Conservation (phyloP, 768 basidiomycete genomes). For the Leccinum disarticulatum region DNA sequence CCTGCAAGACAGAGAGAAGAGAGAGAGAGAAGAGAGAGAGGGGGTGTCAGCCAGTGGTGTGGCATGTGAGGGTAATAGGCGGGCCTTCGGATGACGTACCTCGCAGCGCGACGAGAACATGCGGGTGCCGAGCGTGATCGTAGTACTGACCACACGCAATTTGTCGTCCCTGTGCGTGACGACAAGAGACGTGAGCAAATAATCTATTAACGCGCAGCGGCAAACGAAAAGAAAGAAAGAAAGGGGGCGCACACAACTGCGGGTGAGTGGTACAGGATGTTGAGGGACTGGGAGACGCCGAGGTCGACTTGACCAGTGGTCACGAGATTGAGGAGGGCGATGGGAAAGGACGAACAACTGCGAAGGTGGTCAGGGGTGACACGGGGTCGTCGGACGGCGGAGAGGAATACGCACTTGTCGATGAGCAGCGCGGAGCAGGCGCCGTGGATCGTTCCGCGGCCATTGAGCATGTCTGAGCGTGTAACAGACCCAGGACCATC, state of each 20-base stretch:
- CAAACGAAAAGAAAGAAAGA: neutral
- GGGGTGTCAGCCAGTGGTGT: neutral
- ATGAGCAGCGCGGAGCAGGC: slow-evolving; percentile 55
- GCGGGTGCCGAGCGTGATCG: slow-evolving; percentile 48
- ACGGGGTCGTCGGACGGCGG: neutral
- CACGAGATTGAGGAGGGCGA: slow-evolving; percentile 36
- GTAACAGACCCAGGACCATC: too few relatives aligned
- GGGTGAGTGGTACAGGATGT: slow-evolving; percentile 58
- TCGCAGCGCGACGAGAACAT: slow-evolving; percentile 50
- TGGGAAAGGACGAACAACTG: slow-evolving; percentile 53
- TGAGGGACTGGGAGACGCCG: slow-evolving; percentile 52
- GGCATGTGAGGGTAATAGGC: neutral
- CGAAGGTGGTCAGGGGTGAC: neutral
- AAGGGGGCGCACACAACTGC: slow-evolving; percentile 39
- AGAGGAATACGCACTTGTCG: slow-evolving; percentile 42
- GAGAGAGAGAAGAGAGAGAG: neutral
- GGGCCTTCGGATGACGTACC: slow-evolving; percentile 28
- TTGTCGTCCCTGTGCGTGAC: slow-evolving; percentile 42
- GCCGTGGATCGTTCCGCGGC: slow-evolving; percentile 48
- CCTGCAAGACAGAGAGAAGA: too few relatives aligned
- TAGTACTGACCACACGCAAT: slow-evolving; percentile 52
- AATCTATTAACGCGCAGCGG: neutral
- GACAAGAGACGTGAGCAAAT: neutral
- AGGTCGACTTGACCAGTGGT: slow-evolving; percentile 26
- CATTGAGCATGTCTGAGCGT: slow-evolving; percentile 54